Base-by-base conservation (phyloP, 495 filamentous ascomycete genomes). In the Penicillium canariense region DNA sequence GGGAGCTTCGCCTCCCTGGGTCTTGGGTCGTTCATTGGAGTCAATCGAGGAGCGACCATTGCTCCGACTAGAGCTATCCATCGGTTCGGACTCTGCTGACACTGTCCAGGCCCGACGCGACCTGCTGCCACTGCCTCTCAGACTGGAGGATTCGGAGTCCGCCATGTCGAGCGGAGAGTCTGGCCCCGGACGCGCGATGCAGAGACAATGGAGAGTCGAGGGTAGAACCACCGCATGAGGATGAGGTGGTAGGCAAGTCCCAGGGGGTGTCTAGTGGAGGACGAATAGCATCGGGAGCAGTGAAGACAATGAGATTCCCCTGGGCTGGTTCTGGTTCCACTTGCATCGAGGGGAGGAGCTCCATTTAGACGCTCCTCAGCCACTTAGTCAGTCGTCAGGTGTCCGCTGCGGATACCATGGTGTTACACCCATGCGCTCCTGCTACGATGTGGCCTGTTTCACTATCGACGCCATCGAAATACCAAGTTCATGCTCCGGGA, bases 31-130 rank as follows among this genome's bases (percentile, higher is more conserved):
- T 53, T 81, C 78, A 2, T 60, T 70, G 14, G 74, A 77, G 30
- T 76, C 75, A 17, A 70, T 61, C 10, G 77, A 79, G 6, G 74
- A 74, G 20, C 72, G 72, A 30, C 71, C 65, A 69, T 74, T 72
- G 60, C 73, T 73, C 49, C 71, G 67, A 46, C 58, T 56, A 4
- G 72, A 69, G 46, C 59, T 69, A 23, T 59, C 67, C 54, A 67
- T 63, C 11, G 60, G 57, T 49, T 76, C 73, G 4, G 68, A 55
- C 18, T 75, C 73, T 6, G 64, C 64, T 7, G 69, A 64, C 11
- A 63, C 60, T 3, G 66, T 74, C 52, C 64, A 65, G 55, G 62
- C 63, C 48, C 73, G 73, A 23, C 57, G 60, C 17, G 63, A 54
- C 62, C 62, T 69, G 31, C 15, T 46, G 32, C 42, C 55, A 25